Evolutionary conservation across 371 early-diverging fungal genomes (phyloP), one percentile per base, ranked within the genome.

Genomic region (Mucor ambiguus): DNA sequence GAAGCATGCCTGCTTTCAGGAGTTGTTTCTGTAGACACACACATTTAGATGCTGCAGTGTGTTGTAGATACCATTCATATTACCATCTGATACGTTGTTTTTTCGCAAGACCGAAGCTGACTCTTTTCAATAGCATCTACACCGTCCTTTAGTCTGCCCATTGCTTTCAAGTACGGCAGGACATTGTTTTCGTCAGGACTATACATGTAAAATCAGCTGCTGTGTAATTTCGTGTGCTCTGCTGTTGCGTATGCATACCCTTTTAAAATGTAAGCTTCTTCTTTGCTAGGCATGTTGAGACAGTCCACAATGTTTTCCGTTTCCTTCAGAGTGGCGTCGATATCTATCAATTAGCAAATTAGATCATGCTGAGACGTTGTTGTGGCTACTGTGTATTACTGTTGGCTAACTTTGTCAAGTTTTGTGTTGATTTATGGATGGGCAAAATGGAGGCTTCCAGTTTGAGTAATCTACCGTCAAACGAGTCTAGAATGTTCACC

Each of bases 351-450:
- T 1, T 11, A n/a, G 2, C n/a, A 0, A 20, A 1, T 35, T 37
- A 24, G 24, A 37, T 37, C 26, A 26, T 24, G 26, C 5, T 37
- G 5, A 24, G 2, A 24, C 26, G 24, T 26, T 38, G 24, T 26
- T 38, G 26, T 26, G 20, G 12, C 18, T 44, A 46, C 3, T n/a
- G 3, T 22, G 52, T 20, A n/a, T 41, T 86, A 94, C 93, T 94
- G 62, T 90, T 92, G 29, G 90, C 90, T 3, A 93, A 69, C 35
- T 82, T 80, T 0, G 93, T 92, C 59, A 96, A 72, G 73, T 89
- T 90, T 64, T 92, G 90, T n/a, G 95, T 95, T 20, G 92, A 85
- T 58, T 84, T 84, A 68, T 95, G 93, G 54, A 96, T 95, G 10
- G 96, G 95, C 22, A 92, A 74, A 7, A 95, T 93, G 6, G 92